Evolutionary conservation across 495 filamentous ascomycete species (phyloP), one percentile per base, ranked within the genome.

Genomic region (Aspergillus bertholletiae): DNA sequence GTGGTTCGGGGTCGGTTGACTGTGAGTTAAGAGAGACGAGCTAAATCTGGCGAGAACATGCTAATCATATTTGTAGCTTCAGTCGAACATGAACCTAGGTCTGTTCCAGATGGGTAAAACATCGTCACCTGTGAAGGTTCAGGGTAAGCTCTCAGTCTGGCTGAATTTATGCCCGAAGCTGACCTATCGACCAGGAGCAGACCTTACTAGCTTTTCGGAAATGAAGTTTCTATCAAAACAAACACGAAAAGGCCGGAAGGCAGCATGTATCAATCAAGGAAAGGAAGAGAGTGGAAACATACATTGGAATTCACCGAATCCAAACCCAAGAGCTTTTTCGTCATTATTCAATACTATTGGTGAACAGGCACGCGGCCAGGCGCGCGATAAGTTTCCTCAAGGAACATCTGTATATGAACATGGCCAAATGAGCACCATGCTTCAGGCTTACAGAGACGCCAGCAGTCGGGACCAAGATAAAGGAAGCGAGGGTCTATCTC

Each of bases 61-160:
- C 70, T 66, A 48, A 64, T 47, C 0, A 23, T 17, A 18, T 50
- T 52, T 13, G 63, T 49, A 90, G 87, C 73, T 83, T 74, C 59
- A 68, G 62, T 59, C 68, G 71, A 44, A 73, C 62, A 35, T 66
- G 75, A 62, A 63, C 9, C 15, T 68, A 47, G 90, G 89, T 0
- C 69, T 94, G 7, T 93, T 93, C 66, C 81, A 79, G 22, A 92
- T 85, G 61, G 87, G 87, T 2, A 82, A 80, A 47, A 74, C 81
- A 24, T 91, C 88, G 11, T 82, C 79, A 40, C 80, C 79, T 24
- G 53, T 81, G 49, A 73, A 66, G 55, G 70, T 76, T 54, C 74
- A 74, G 52, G 60, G 77, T 80, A 68, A 66, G 70, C n/a, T n/a
- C n/a, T n/a, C n/a, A n/a, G n/a, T n/a, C n/a, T n/a, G n/a, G n/a